Conservation (phyloP, 2,329 filamentous ascomycete species). For the Fusarium illudens region DNA sequence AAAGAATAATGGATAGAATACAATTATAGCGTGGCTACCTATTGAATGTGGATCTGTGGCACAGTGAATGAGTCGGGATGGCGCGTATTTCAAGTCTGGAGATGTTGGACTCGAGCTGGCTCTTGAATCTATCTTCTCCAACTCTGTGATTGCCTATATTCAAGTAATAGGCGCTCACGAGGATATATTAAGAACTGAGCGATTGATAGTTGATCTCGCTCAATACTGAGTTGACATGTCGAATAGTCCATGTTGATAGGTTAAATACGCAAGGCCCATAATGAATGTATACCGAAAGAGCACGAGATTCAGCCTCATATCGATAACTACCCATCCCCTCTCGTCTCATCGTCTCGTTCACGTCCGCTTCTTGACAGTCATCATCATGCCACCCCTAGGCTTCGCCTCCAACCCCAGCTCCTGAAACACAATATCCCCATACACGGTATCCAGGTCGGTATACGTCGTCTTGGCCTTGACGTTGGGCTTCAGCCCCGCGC, state of each 20-base stretch:
- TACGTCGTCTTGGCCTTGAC: slow-evolving; percentile 20
- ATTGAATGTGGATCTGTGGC: too few species aligned
- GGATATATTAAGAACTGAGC: not conserved
- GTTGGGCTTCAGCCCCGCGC: slow-evolving; percentile 21
- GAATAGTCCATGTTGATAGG: not conserved
- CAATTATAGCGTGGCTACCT: too few species aligned
- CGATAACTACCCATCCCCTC: not conserved
- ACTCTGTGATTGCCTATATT: not conserved
- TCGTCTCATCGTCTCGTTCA: not conserved
- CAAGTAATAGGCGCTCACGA: not conserved
- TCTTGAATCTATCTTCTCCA: too few species aligned
- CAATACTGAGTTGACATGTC: not conserved
- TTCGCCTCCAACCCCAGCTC: slow-evolving; percentile 33
- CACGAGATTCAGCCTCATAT: not conserved
- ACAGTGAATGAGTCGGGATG: too few species aligned
- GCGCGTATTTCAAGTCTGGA: too few species aligned
- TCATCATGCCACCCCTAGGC: slow-evolving; percentile 36
- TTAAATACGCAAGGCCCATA: not conserved
- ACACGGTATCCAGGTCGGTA: slow-evolving; percentile 38
- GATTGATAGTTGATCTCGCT: not conserved
- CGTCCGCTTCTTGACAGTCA: slow-evolving; percentile 25
- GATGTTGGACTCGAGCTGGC: too few species aligned
- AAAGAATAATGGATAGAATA: too few species aligned
- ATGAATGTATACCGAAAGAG: not conserved
- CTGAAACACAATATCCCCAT: slow-evolving; percentile 38